phyloP scores from a whole-genome alignment of 805 yeast species.

The Lachancea fermentati region DNA sequence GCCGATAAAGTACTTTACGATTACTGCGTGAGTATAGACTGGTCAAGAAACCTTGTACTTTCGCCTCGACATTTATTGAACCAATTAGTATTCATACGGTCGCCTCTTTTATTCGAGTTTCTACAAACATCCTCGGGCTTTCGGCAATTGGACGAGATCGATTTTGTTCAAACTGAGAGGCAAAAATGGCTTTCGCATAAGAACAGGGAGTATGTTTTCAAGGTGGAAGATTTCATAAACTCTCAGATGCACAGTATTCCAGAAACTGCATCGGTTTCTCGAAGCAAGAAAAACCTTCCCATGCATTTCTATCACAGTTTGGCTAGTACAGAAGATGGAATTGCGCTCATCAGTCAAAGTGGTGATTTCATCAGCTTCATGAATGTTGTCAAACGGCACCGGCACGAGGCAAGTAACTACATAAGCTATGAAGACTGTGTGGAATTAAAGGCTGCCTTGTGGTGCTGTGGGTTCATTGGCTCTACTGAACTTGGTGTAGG shows the following conservation, averaged over 20 bases:
- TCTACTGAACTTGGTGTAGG: slow-evolving; percentile 64
- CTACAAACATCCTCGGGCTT: slow-evolving; percentile 68
- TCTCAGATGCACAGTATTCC: slow-evolving; percentile 10
- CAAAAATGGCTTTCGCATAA: slow-evolving; percentile 54
- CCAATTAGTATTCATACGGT: slow-evolving; percentile 47
- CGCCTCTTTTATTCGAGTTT: slow-evolving; percentile 56
- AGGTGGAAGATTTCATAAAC: slow-evolving; percentile 39
- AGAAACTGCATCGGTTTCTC: not conserved
- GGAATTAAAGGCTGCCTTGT: slow-evolving; percentile 65
- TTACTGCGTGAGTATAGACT: slow-evolving; percentile 43
- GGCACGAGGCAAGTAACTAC: slow-evolving; percentile 11
- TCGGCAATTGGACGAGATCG: slow-evolving; percentile 49
- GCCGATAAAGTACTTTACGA: slow-evolving; percentile 53
- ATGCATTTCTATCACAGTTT: slow-evolving; percentile 75
- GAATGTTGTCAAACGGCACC: slow-evolving; percentile 32
- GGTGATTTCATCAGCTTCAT: slow-evolving; percentile 41
- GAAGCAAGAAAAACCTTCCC: slow-evolving; percentile 35
- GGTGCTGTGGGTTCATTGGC: slow-evolving; percentile 86
- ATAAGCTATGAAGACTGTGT: slow-evolving; percentile 33
- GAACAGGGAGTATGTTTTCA: slow-evolving; percentile 42
- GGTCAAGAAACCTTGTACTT: slow-evolving; percentile 18
- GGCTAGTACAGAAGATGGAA: slow-evolving; percentile 76
- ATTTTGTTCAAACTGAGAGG: slow-evolving; percentile 62
- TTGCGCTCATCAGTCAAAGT: slow-evolving; percentile 49
- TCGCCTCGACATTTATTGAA: slow-evolving; percentile 27